Percentiles rank a stretch among this genome's conserved stretches.
These are phyloP conservation scores for Pisolithus thermaeus DNA, from an alignment of 1,284 basidiomycete species.

Conservation along the genomic window DNA sequence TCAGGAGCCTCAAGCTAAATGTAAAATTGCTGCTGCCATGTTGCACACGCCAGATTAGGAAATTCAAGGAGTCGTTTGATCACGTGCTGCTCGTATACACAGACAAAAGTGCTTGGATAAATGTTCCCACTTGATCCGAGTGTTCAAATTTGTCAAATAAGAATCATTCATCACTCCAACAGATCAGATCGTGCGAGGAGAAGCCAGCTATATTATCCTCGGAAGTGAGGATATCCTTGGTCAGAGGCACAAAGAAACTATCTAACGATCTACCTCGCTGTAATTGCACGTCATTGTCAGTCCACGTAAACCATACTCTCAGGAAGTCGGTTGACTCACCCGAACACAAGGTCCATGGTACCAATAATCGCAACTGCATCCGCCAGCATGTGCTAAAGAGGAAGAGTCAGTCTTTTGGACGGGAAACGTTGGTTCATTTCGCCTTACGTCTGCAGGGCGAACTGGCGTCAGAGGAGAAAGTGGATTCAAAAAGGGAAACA, in stretches of 20 bases:
- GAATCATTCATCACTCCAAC: no score
- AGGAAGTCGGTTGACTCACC: conserved; percentile 42
- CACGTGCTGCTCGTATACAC: no score
- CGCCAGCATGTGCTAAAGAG: conserved; percentile 75
- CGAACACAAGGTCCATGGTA: conserved; percentile 88
- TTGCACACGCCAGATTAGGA: no score
- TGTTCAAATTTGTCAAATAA: no score
- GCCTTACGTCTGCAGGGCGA: conserved; percentile 48
- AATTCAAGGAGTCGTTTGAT: no score
- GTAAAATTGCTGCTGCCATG: no score
- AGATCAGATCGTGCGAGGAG: neutral
- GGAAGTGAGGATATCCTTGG: conserved; percentile 11
- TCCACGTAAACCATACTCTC: neutral
- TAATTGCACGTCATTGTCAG: neutral
- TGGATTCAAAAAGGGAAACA: conserved; percentile 11
- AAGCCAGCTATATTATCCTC: neutral
- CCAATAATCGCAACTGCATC: conserved; percentile 93
- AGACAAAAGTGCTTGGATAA: no score
- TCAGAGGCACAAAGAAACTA: conserved; percentile 6
- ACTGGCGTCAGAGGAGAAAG: neutral
- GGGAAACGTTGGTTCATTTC: conserved; percentile 3
- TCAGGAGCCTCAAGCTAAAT: no score
- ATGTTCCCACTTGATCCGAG: no score
- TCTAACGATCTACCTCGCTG: conserved; percentile 36
- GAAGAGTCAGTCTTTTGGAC: conserved; percentile 25